These are phyloP conservation scores for Jatropha podagrica DNA, from an alignment of 441 rosid genomes.

Conservation along the genomic window DNA sequence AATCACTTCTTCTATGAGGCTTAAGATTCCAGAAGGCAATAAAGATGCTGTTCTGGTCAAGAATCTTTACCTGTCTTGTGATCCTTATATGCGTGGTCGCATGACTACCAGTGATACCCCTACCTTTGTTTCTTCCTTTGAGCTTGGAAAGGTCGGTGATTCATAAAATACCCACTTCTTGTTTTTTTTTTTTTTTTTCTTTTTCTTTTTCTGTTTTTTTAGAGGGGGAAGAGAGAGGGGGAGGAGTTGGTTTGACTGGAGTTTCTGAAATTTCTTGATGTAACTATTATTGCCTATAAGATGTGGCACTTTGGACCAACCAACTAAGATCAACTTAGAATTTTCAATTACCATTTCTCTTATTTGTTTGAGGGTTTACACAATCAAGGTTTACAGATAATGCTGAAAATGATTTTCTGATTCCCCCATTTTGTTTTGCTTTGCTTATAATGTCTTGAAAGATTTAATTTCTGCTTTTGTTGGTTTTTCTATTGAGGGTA, in stretches of 20 bases:
- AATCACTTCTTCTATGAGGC: constrained; percentile 21
- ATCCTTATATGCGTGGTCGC: constrained; percentile 63
- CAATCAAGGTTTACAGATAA: no score
- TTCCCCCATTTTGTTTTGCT: no score
- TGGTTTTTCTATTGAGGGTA: no score
- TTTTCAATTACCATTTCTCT: neutral
- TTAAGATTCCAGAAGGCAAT: constrained; percentile 42
- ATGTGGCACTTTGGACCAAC: neutral
- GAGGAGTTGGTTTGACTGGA: neutral
- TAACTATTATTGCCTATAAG: neutral
- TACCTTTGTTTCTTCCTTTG: constrained; percentile 45
- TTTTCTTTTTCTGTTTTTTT: neutral
- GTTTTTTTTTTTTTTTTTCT: neutral
- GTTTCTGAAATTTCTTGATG: neutral
- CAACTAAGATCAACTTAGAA: neutral
- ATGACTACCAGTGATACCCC: constrained; percentile 35
- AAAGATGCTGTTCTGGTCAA: constrained; percentile 43
- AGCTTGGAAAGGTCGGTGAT: constrained; percentile 51
- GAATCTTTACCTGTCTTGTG: constrained; percentile 68
- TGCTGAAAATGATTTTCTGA: no score
- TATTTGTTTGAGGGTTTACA: no score
- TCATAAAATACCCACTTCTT: neutral
- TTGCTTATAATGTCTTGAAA: neutral
- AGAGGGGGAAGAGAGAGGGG: no score
- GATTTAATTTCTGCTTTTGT: neutral